Conservation (phyloP, 495 filamentous ascomycete species). For the Aspergillus bertholletiae region DNA sequence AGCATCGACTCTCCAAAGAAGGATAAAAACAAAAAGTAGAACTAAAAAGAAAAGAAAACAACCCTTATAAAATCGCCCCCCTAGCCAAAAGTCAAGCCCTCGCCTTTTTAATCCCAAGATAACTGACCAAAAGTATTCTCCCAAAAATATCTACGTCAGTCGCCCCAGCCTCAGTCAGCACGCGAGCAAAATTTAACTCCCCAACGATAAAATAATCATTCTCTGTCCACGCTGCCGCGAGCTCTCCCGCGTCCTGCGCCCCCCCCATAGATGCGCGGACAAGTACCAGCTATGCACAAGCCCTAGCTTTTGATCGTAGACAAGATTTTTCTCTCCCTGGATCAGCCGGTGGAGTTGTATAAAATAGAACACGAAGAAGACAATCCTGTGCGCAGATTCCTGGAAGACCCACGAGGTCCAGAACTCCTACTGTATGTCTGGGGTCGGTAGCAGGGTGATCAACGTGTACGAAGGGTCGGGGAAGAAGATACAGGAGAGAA, state of each 20-base stretch:
- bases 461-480: no score
- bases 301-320: slow-evolving; percentile 32
- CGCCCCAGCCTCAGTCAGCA: slow-evolving; percentile 28
- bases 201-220: slow-evolving; percentile 41
- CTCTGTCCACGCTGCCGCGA: slow-evolving; percentile 44
- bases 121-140: slow-evolving; percentile 39
- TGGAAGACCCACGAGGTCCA: slow-evolving; percentile 44
- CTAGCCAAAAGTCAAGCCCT: slow-evolving; percentile 39
- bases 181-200: slow-evolving; percentile 31
- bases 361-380: slow-evolving; percentile 39
- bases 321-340: slow-evolving; percentile 17
- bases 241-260: slow-evolving; percentile 39
- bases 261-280: slow-evolving; percentile 47
- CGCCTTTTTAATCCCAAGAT: slow-evolving; percentile 40
- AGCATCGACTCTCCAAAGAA: no score
- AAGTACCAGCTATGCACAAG: slow-evolving; percentile 39
- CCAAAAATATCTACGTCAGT: slow-evolving; percentile 48
- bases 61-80: slow-evolving; percentile 27
- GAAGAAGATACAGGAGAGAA: slow-evolving; percentile 16
- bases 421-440: slow-evolving; percentile 28
- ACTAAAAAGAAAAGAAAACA: background rate
- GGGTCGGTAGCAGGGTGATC: background rate
- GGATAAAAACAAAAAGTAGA: no score
- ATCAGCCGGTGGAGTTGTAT: slow-evolving; percentile 34
- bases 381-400: slow-evolving; percentile 45